Evolutionary conservation across 2,329 filamentous ascomycete species (phyloP).

Genomic region (Sarocladiaceae sp.): DNA sequence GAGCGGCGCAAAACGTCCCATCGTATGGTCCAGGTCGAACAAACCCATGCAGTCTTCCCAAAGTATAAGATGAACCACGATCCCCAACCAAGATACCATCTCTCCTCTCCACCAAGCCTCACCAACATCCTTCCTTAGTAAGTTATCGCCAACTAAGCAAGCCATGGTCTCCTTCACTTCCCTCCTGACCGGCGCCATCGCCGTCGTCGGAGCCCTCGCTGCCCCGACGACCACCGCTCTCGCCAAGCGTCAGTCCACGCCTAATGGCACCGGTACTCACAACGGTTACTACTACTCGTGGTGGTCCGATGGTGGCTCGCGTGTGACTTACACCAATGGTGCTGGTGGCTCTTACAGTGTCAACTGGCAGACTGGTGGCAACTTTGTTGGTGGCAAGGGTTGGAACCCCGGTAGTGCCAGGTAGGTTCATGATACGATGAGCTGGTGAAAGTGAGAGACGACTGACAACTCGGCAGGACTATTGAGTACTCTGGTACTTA

Average conservation of each 20-base stretch:
- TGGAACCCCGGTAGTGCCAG: slow-evolving; percentile 48
- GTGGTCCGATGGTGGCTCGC: slow-evolving; percentile 42
- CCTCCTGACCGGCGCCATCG: slow-evolving; percentile 29
- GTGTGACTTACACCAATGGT: slow-evolving; percentile 41
- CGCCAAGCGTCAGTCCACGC: slow-evolving; percentile 21
- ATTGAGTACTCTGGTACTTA: slow-evolving; percentile 33
- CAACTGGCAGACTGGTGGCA: slow-evolving; percentile 40
- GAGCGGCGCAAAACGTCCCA: no score
- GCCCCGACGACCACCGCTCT: slow-evolving; percentile 17
- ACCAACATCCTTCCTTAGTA: background rate
- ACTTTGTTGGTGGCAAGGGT: slow-evolving; percentile 55
- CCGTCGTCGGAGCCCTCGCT: slow-evolving; percentile 20
- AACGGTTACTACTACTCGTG: slow-evolving; percentile 45
- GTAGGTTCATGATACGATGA: slow-evolving; percentile 26
- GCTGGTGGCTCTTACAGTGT: slow-evolving; percentile 38
- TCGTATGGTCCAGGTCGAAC: no score
- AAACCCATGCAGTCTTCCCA: no score
- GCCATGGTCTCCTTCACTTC: slow-evolving; percentile 36
- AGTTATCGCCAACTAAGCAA: background rate
- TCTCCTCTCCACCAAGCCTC: background rate
- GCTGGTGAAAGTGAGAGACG: background rate
- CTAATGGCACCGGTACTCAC: slow-evolving; percentile 29
- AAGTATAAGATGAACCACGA: background rate
- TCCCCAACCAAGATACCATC: background rate
- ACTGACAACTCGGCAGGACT: slow-evolving; percentile 23